A percentile compares a stretch with the other conserved stretches of the same genome.
Conservation (phyloP, 331 rosid species). For the Phaseolus coccineus region DNA sequence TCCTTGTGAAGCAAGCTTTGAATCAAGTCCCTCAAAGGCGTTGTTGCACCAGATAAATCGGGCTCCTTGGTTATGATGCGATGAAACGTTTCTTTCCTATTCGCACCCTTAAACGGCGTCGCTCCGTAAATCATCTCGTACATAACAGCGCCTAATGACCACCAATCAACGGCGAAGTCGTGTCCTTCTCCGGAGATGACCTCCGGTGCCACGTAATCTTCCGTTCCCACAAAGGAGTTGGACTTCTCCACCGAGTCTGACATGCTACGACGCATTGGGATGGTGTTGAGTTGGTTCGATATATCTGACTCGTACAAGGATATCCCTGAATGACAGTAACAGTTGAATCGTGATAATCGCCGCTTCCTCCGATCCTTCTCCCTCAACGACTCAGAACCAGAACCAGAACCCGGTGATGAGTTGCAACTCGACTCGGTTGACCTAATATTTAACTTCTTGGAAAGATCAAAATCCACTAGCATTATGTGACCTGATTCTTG, state of each 20-base stretch:
- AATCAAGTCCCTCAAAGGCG: slow-evolving; percentile 71
- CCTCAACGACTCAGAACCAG: slow-evolving; percentile 13
- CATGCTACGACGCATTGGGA: slow-evolving; percentile 5
- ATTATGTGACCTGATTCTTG: slow-evolving; percentile 90
- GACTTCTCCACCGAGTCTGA: slow-evolving; percentile 69
- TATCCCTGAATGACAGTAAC: slow-evolving; percentile 52
- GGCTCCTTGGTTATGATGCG: slow-evolving; percentile 56
- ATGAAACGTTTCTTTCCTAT: slow-evolving; percentile 78
- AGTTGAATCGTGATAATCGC: slow-evolving; percentile 44
- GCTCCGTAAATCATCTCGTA: slow-evolving; percentile 79
- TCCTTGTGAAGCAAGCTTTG: slow-evolving; percentile 66
- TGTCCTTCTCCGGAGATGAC: slow-evolving; percentile 76
- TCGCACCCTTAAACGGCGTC: slow-evolving; percentile 75
- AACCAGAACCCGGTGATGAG: slow-evolving; percentile 43
- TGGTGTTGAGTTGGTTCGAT: neutral
- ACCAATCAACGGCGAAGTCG: slow-evolving; percentile 88
- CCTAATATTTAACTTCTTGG: slow-evolving; percentile 61
- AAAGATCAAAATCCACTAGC: slow-evolving; percentile 94
- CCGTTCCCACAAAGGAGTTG: slow-evolving; percentile 94
- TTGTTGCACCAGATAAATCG: slow-evolving; percentile 60
- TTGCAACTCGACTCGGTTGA: slow-evolving; percentile 33
- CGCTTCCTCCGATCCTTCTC: slow-evolving; percentile 23
- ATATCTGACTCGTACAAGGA: slow-evolving; percentile 38
- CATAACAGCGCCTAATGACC: slow-evolving; percentile 82
- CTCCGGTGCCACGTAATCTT: slow-evolving; percentile 97